A percentile compares a stretch with the other conserved stretches of the same genome.
These are phyloP conservation scores for Pseudopyricularia cyperi DNA, from an alignment of 2,329 filamentous ascomycete genomes.

Conservation along the genomic window DNA sequence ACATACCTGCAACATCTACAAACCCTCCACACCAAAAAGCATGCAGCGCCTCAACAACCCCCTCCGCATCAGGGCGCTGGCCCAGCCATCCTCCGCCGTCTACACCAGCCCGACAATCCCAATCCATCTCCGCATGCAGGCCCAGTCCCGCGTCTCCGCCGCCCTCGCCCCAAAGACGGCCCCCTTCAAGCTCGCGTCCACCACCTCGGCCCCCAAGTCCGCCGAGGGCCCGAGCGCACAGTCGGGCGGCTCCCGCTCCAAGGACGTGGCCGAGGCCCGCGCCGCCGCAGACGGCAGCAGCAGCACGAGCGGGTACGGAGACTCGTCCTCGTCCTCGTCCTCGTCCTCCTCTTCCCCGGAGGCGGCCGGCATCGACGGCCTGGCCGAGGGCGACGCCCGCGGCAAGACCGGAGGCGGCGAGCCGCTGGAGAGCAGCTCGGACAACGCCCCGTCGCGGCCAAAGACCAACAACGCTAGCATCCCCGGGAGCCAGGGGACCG, in stretches of 20 bases:
- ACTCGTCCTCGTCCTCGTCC: not conserved
- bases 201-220: conserved; percentile 10
- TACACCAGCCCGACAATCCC: not conserved
- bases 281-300: conserved; percentile 9
- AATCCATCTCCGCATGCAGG: not conserved
- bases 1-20: too few species aligned
- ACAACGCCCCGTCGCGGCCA: conserved; percentile 27
- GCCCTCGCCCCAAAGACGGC: not conserved
- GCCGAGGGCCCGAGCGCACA: conserved; percentile 14
- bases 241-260: conserved; percentile 22
- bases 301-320: not conserved
- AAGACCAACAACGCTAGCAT: conserved; percentile 37
- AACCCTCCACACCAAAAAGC: not conserved
- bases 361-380: conserved; percentile 12
- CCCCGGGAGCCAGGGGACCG: conserved; percentile 16
- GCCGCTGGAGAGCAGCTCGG: conserved; percentile 16
- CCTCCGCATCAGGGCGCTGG: not conserved
- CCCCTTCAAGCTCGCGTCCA: not conserved
- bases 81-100: not conserved
- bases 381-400: conserved; percentile 16
- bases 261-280: conserved; percentile 14
- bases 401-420: conserved; percentile 26
- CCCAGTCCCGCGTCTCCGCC: not conserved
- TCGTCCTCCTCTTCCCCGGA: not conserved
- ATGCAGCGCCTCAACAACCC: not conserved